A percentile compares a stretch with the other conserved stretches of the same genome.
These are phyloP conservation scores for Jamesozyma gamospora DNA, from an alignment of 805 yeast genomes.

Conservation along the genomic window DNA sequence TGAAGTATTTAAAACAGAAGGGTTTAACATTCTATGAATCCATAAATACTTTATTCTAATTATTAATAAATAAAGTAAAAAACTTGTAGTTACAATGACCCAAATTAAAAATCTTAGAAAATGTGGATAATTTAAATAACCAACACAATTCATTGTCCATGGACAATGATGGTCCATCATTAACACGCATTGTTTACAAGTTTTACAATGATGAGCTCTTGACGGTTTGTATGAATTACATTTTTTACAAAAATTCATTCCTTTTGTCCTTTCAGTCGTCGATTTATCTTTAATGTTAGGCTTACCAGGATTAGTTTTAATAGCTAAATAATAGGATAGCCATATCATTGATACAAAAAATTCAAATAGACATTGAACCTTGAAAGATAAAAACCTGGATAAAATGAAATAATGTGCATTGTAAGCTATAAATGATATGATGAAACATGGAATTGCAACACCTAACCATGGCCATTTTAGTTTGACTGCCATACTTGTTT, in stretches of 20 bases:
- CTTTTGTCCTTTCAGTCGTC: neutral
- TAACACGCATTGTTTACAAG: constrained; percentile 63
- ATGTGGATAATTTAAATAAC: constrained; percentile 66
- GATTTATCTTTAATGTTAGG: constrained; percentile 29
- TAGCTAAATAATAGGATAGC: constrained; percentile 67
- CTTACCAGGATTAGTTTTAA: constrained; percentile 54
- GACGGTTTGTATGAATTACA: constrained; percentile 71
- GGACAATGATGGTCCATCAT: constrained; percentile 94
- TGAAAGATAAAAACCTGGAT: constrained; percentile 31
- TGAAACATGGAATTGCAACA: constrained; percentile 47
- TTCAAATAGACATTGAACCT: constrained; percentile 40
- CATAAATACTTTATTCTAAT: constrained; percentile 37
- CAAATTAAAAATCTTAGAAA: constrained; percentile 66
- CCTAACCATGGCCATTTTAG: constrained; percentile 44
- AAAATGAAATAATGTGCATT: constrained; percentile 52
- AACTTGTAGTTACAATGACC: constrained; percentile 45
- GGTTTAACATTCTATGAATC: constrained; percentile 30
- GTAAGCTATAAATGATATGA: constrained; percentile 53
- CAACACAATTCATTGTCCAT: constrained; percentile 89
- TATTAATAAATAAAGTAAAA: constrained; percentile 35
- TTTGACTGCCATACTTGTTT: constrained; percentile 27
- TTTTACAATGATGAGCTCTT: constrained; percentile 77
- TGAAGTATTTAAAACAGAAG: constrained; percentile 35
- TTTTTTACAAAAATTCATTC: constrained; percentile 55
- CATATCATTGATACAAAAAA: constrained; percentile 47